A percentile compares a stretch with the other conserved stretches of the same genome.
These are phyloP conservation scores for Psilocybe subaeruginosa DNA, from an alignment of 768 basidiomycete species.

Conservation along the genomic window DNA sequence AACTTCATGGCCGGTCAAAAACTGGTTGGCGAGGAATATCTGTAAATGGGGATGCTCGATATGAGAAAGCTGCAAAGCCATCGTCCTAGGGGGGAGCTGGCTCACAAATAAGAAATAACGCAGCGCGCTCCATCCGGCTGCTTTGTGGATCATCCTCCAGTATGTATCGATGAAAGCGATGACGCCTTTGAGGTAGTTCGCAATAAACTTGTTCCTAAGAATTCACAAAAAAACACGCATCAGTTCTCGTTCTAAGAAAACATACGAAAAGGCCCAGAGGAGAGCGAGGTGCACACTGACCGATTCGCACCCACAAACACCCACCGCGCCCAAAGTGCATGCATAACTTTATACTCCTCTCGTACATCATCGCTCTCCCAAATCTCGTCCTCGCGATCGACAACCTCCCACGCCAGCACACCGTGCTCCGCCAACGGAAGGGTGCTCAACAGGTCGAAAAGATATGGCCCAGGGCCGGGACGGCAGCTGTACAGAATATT, in stretches of 20 bases:
- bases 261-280: background rate
- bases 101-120: slow-evolving; percentile 39
- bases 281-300: background rate
- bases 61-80: background rate
- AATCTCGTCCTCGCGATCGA: slow-evolving; percentile 77
- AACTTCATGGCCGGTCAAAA: slow-evolving; percentile 53
- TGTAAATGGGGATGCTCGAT: slow-evolving; percentile 23
- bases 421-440: slow-evolving; percentile 66
- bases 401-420: slow-evolving; percentile 65
- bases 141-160: slow-evolving; percentile 67
- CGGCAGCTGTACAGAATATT: slow-evolving; percentile 63
- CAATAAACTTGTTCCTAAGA: slow-evolving; percentile 57
- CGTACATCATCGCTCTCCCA: slow-evolving; percentile 71
- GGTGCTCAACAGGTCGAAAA: slow-evolving; percentile 67
- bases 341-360: slow-evolving; percentile 81
- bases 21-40: slow-evolving; percentile 59
- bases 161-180: slow-evolving; percentile 60
- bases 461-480: slow-evolving; percentile 56
- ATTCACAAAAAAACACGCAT: background rate
- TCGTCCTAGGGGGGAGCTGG: background rate
- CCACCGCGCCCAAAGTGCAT: slow-evolving; percentile 79
- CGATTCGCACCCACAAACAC: slow-evolving; percentile 40
- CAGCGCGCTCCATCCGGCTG: slow-evolving; percentile 69
- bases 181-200: slow-evolving; percentile 55
- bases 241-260: background rate